Percentiles rank a stretch among this genome's conserved stretches.
Evolutionary conservation across 129 eudicot species (phyloP).

Genomic region (Lactuca saligna): DNA sequence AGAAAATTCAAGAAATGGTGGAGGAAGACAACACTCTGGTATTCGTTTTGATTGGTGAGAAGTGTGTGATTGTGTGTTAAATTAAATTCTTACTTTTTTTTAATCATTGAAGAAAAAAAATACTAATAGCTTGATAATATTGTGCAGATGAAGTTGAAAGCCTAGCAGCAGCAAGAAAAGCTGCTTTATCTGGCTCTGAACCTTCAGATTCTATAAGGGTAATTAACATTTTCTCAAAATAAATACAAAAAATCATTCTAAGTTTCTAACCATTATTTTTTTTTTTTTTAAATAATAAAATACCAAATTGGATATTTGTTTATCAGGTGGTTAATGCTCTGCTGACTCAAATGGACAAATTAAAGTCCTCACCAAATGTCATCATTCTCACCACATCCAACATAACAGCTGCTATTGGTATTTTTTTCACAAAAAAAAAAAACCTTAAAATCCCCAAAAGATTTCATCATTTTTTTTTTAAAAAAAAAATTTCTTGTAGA

Average conservation of each 20-base stretch:
- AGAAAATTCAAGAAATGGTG: slow-evolving; percentile 98
- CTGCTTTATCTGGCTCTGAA: slow-evolving; percentile 97
- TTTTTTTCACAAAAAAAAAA: neutral
- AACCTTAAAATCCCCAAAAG: neutral
- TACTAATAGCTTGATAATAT: slow-evolving; percentile 8
- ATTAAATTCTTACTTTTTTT: neutral
- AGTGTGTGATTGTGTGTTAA: neutral
- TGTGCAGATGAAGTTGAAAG: slow-evolving; percentile 97
- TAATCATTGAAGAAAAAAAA: slow-evolving; percentile 4
- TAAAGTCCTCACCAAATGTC: slow-evolving; percentile 89
- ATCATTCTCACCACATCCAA: slow-evolving; percentile 90
- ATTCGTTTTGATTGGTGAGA: slow-evolving; percentile 96
- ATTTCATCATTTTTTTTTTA: neutral
- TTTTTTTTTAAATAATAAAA: no score
- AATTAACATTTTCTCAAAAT: slow-evolving; percentile 11
- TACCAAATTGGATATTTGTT: slow-evolving; percentile 31
- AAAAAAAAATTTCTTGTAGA: slow-evolving; percentile 76
- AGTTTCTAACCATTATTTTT: neutral
- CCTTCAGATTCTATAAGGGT: slow-evolving; percentile 99
- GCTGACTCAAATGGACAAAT: slow-evolving; percentile 90
- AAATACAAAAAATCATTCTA: neutral
- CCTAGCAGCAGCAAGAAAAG: slow-evolving; percentile 96
- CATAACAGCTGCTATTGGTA: slow-evolving; percentile 96
- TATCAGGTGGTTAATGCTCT: slow-evolving; percentile 94
- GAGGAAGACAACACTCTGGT: slow-evolving; percentile 92